A percentile compares a stretch with the other conserved stretches of the same genome.
Evolutionary conservation across 768 basidiomycete genomes (phyloP).

Genomic region (Rhodotorula paludigena): DNA sequence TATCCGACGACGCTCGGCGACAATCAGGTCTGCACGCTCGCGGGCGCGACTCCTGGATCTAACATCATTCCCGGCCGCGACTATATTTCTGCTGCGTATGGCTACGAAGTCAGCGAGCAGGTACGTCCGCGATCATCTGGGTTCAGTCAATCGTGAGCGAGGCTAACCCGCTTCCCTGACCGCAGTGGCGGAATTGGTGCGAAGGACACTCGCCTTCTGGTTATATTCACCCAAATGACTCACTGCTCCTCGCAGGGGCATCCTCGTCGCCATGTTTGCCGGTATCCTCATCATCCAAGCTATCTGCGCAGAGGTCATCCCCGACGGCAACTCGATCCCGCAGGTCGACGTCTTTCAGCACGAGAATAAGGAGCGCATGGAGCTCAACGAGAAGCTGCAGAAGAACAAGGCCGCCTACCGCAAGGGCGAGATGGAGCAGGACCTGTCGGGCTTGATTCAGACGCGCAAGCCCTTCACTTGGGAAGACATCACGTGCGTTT

Average conservation of each 20-base stretch:
- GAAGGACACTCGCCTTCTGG: no score
- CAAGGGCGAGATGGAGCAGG: constrained; percentile 51
- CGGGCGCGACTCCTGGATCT: constrained; percentile 60
- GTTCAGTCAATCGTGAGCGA: not conserved
- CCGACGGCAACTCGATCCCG: constrained; percentile 55
- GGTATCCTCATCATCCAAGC: constrained; percentile 54
- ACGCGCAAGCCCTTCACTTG: constrained; percentile 66
- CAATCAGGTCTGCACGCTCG: constrained; percentile 73
- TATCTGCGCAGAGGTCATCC: constrained; percentile 51
- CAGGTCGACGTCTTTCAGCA: constrained; percentile 65
- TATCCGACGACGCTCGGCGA: constrained; percentile 60
- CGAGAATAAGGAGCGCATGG: constrained; percentile 51
- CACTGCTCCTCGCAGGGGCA: no score
- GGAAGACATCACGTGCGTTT: constrained; percentile 54
- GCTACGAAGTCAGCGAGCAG: constrained; percentile 49
- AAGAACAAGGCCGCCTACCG: constrained; percentile 53
- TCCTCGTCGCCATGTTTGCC: constrained; percentile 62
- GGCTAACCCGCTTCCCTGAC: not conserved
- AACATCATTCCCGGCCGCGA: constrained; percentile 55
- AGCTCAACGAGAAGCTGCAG: constrained; percentile 48
- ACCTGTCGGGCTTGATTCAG: constrained; percentile 47
- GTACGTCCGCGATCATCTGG: not conserved
- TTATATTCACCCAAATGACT: constrained; percentile 41
- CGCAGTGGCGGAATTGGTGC: constrained; percentile 55
- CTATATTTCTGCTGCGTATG: constrained; percentile 59